phyloP scores from a whole-genome alignment of 2,329 filamentous ascomycete genomes.

The Fusarium concolor region DNA sequence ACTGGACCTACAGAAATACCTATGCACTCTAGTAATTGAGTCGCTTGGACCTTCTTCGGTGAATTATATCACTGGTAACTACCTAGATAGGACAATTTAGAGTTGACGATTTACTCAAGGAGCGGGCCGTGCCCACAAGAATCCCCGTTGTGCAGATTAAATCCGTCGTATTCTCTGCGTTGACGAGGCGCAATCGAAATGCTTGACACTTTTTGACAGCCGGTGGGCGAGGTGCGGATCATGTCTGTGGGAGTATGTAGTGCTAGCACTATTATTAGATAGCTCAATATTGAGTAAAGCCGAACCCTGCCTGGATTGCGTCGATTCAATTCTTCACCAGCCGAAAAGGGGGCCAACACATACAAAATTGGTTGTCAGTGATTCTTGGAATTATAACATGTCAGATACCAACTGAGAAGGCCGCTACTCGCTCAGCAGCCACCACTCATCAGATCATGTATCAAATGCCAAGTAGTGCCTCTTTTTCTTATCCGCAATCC shows the following conservation, averaged over 20 bases:
- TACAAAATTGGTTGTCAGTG: background rate
- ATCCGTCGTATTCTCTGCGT: slow-evolving; percentile 11
- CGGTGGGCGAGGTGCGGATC: background rate
- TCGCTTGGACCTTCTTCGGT: background rate
- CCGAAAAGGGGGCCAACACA: background rate
- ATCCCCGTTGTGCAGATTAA: slow-evolving; percentile 1
- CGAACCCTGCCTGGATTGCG: background rate
- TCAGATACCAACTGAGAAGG: background rate
- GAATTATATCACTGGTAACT: background rate
- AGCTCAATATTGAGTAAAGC: background rate
- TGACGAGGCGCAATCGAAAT: background rate
- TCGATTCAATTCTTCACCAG: background rate
- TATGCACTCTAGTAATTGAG: too few species aligned
- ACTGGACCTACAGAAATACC: background rate
- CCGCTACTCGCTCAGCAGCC: background rate
- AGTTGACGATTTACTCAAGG: slow-evolving; percentile 1
- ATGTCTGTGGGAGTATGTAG: slow-evolving; percentile 1
- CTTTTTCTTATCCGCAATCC: background rate
- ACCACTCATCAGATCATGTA: slow-evolving; percentile 2
- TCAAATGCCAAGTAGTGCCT: slow-evolving; percentile 2
- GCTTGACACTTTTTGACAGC: background rate
- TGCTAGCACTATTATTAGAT: slow-evolving; percentile 2
- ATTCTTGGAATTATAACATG: background rate
- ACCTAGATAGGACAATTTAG: slow-evolving; percentile 1
- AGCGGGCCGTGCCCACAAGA: slow-evolving; percentile 15